Evolutionary conservation across 495 filamentous ascomycete genomes (phyloP).

Genomic region (Penicillium longicatenatum): DNA sequence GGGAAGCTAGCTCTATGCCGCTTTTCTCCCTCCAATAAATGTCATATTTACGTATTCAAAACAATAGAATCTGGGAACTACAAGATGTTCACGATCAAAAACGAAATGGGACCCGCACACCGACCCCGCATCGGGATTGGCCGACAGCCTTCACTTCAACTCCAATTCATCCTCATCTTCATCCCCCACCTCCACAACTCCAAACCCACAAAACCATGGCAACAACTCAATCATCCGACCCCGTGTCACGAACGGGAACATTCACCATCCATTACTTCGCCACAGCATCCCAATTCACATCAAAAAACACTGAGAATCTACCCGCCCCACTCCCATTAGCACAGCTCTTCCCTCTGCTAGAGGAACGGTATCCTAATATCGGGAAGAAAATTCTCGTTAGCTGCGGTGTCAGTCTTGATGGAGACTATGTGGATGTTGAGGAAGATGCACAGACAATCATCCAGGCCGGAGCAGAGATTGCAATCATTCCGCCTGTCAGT

Average conservation of each 20-base stretch:
- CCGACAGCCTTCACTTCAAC: not conserved
- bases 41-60: too few relatives aligned
- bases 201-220: not conserved
- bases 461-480: slow-evolving; percentile 82
- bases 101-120: not conserved
- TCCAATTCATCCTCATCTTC: not conserved
- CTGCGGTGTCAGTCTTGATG: slow-evolving; percentile 82
- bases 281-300: slow-evolving; percentile 70
- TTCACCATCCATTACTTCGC: slow-evolving; percentile 92
- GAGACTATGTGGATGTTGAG: slow-evolving; percentile 80
- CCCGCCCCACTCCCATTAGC: slow-evolving; percentile 69
- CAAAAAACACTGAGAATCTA: slow-evolving; percentile 68
- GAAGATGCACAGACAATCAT: slow-evolving; percentile 51
- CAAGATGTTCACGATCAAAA: not conserved
- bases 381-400: slow-evolving; percentile 67
- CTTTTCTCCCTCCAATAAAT: too few relatives aligned
- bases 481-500: slow-evolving; percentile 96
- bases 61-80: too few relatives aligned
- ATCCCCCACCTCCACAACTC: not conserved
- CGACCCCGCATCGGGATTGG: slow-evolving; percentile 19
- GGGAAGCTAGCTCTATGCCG: too few relatives aligned
- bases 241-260: slow-evolving; percentile 8
- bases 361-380: slow-evolving; percentile 80
- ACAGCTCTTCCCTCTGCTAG: slow-evolving; percentile 70
- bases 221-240: not conserved